Conservation (phyloP, 2,329 filamentous ascomycete genomes). For the Chaetothyriales sp. region DNA sequence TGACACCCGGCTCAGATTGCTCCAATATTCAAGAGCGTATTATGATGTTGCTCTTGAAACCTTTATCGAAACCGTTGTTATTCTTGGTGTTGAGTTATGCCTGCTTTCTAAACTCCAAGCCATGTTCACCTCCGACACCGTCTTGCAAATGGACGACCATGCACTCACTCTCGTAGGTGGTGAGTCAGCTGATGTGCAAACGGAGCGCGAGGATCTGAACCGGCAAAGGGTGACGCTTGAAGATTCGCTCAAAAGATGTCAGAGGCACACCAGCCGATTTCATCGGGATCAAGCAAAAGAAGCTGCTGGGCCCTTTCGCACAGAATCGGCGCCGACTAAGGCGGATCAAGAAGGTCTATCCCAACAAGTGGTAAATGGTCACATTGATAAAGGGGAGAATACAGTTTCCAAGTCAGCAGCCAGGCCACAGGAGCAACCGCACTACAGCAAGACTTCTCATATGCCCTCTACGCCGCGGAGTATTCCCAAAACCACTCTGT, state of each 20-base stretch:
- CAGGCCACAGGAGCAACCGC: too few species aligned
- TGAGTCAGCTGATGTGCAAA: constrained; percentile 9
- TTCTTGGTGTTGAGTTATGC: constrained; percentile 37
- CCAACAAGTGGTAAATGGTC: too few species aligned
- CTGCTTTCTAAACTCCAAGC: constrained; percentile 30
- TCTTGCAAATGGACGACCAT: constrained; percentile 25
- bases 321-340: too few species aligned
- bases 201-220: constrained; percentile 11
- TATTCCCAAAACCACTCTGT: background rate
- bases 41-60: constrained; percentile 31
- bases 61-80: constrained; percentile 37
- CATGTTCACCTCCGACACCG: constrained; percentile 29
- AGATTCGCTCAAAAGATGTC: constrained; percentile 13
- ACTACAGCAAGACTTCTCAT: background rate
- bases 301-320: too few species aligned
- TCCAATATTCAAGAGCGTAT: constrained; percentile 18
- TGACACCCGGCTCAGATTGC: constrained; percentile 9
- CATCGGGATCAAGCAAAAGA: background rate
- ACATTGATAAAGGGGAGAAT: too few species aligned
- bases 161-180: constrained; percentile 27
- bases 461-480: background rate
- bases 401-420: too few species aligned
- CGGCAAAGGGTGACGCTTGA: constrained; percentile 23
- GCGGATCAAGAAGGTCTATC: too few species aligned
- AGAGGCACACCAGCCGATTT: constrained; percentile 2